Evolutionary conservation across 2,329 filamentous ascomycete species (phyloP).

Genomic region (Cytospora schulzeri): DNA sequence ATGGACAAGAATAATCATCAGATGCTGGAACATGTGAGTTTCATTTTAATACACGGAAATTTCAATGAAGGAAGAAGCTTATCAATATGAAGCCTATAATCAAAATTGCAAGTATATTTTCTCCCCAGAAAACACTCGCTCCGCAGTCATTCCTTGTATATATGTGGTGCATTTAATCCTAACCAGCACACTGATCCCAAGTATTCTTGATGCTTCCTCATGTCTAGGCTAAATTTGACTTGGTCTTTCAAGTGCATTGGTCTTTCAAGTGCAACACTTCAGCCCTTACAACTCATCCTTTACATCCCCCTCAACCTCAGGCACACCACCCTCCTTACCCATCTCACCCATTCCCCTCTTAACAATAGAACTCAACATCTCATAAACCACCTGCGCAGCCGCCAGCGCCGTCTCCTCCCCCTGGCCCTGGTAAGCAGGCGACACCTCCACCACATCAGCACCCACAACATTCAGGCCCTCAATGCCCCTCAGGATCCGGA

Average conservation of each 20-base stretch:
- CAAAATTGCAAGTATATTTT: neutral
- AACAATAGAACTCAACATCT: constrained; percentile 78
- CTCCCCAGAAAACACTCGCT: neutral
- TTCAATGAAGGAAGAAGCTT: neutral
- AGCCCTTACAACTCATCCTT: constrained; percentile 43
- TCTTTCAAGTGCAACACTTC: neutral
- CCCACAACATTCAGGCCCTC: constrained; percentile 84
- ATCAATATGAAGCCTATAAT: neutral
- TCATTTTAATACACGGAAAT: constrained; percentile 5
- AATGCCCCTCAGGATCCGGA: constrained; percentile 78
- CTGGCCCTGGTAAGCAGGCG: constrained; percentile 78
- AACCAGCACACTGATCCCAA: too few relatives aligned
- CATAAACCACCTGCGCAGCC: constrained; percentile 81
- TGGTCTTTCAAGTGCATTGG: too few relatives aligned
- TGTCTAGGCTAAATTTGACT: neutral
- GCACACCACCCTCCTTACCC: constrained; percentile 37
- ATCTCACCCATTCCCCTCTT: constrained; percentile 42
- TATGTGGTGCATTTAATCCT: neutral
- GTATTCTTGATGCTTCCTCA: neutral
- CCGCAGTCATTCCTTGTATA: neutral
- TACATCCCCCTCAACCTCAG: constrained; percentile 22
- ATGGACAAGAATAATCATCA: constrained; percentile 5
- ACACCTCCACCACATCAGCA: constrained; percentile 87
- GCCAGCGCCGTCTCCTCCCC: constrained; percentile 83
- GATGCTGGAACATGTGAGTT: constrained; percentile 6